Evolutionary conservation across 768 basidiomycete species (phyloP).

Genomic region (Leccinum subgranulosum): DNA sequence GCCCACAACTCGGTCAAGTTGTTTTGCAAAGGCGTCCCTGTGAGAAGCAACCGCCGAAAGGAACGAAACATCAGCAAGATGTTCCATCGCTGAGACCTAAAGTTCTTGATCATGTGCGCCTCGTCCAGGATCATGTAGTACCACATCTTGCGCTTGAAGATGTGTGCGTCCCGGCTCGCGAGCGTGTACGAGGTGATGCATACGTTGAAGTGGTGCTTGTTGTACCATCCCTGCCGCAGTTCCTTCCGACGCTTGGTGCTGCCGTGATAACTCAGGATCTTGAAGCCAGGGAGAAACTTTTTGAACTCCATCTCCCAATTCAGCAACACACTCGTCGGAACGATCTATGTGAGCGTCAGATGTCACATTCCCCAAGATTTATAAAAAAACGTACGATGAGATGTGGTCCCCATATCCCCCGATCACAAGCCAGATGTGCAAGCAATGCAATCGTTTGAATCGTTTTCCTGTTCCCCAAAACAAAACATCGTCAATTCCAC

Average conservation of each 20-base stretch:
- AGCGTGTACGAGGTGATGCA: constrained; percentile 94
- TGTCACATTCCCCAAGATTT: background rate
- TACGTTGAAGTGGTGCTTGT: constrained; percentile 87
- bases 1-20: constrained; percentile 97
- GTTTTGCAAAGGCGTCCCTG: constrained; percentile 96
- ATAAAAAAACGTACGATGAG: constrained; percentile 55
- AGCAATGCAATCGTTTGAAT: constrained; percentile 95
- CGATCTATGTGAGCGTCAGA: constrained; percentile 48
- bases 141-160: constrained; percentile 92
- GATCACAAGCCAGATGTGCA: constrained; percentile 87
- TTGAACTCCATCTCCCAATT: constrained; percentile 99
- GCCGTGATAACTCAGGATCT: constrained; percentile 87
- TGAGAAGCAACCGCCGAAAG: constrained; percentile 82
- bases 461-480: constrained; percentile 62
- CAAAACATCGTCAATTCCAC: background rate
- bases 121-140: constrained; percentile 97
- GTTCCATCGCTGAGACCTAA: constrained; percentile 92
- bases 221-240: constrained; percentile 86
- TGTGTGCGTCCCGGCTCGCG: constrained; percentile 85
- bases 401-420: constrained; percentile 91
- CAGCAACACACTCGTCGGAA: constrained; percentile 88
- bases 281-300: constrained; percentile 89
- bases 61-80: constrained; percentile 85
- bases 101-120: constrained; percentile 98
- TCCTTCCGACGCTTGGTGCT: constrained; percentile 86